These are phyloP conservation scores for Fusarium brevicatenulatum DNA, from an alignment of 2,329 filamentous ascomycete genomes.

Conservation along the genomic window DNA sequence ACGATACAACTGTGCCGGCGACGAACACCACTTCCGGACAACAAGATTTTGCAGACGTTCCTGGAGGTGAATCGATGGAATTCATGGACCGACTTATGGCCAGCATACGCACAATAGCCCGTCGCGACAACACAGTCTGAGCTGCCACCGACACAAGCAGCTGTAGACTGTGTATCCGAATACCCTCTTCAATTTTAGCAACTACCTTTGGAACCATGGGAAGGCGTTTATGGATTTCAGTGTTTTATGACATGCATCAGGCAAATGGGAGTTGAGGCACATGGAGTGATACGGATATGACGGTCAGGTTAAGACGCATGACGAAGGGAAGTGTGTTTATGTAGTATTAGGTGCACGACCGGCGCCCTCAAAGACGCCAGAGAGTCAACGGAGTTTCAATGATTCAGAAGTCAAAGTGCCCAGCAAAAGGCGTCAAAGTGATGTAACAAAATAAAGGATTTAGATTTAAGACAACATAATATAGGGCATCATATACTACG, in stretches of 20 bases:
- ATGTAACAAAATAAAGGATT: neutral
- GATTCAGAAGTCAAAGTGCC: neutral
- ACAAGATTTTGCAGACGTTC: slow-evolving; percentile 55
- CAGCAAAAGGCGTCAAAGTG: neutral
- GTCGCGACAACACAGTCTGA: slow-evolving; percentile 20
- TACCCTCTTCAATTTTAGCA: slow-evolving; percentile 12
- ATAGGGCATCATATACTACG: neutral
- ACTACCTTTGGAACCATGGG: slow-evolving; percentile 8
- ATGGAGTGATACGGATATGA: slow-evolving; percentile 10
- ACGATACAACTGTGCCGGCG: neutral
- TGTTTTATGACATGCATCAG: slow-evolving; percentile 11
- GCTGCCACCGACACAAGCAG: neutral
- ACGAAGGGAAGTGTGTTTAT: slow-evolving; percentile 17
- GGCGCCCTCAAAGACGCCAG: neutral
- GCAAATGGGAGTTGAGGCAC: neutral
- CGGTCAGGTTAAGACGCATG: slow-evolving; percentile 5
- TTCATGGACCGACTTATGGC: slow-evolving; percentile 64
- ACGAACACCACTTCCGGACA: slow-evolving; percentile 3
- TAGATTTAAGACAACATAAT: neutral
- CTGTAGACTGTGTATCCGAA: slow-evolving; percentile 6
- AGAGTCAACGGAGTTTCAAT: neutral
- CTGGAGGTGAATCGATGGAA: slow-evolving; percentile 57
- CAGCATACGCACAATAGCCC: slow-evolving; percentile 58
- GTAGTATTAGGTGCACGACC: slow-evolving; percentile 12
- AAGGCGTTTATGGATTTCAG: slow-evolving; percentile 24